phyloP scores from a whole-genome alignment of 306 rosid genomes.

The Cyclanthera cordifolia region DNA sequence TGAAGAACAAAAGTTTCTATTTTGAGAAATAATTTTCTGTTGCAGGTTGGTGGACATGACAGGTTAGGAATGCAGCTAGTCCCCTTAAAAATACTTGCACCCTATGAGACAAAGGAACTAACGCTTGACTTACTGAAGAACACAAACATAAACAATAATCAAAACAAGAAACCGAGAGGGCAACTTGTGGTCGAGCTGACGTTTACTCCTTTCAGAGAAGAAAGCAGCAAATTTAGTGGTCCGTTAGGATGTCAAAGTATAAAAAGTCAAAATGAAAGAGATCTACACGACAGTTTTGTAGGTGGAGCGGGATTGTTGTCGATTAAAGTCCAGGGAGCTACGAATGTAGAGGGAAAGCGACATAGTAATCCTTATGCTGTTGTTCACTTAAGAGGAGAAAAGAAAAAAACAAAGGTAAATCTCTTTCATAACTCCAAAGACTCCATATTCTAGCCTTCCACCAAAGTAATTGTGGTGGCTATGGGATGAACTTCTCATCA shows the following conservation, averaged over 20 bases:
- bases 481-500: not conserved
- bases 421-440: not conserved
- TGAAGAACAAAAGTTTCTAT: not conserved
- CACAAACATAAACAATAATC: constrained; percentile 44
- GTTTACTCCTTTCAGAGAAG: constrained; percentile 67
- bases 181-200: constrained; percentile 57
- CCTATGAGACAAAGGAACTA: constrained; percentile 49
- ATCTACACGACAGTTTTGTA: constrained; percentile 23
- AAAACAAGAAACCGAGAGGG: constrained; percentile 59
- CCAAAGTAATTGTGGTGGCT: not conserved
- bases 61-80: constrained; percentile 75
- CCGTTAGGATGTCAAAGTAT: constrained; percentile 21
- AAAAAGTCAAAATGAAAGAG: constrained; percentile 24
- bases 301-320: constrained; percentile 78
- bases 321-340: constrained; percentile 50
- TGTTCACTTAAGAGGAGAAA: constrained; percentile 60
- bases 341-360: constrained; percentile 66
- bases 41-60: constrained; percentile 83
- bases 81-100: constrained; percentile 58
- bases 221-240: constrained; percentile 37
- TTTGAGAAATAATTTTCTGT: not conserved
- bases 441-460: not conserved
- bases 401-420: constrained; percentile 62
- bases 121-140: constrained; percentile 70
- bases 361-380: constrained; percentile 70